These are phyloP conservation scores for Silene latifolia DNA, from an alignment of 148 eudicot genomes.

Conservation along the genomic window DNA sequence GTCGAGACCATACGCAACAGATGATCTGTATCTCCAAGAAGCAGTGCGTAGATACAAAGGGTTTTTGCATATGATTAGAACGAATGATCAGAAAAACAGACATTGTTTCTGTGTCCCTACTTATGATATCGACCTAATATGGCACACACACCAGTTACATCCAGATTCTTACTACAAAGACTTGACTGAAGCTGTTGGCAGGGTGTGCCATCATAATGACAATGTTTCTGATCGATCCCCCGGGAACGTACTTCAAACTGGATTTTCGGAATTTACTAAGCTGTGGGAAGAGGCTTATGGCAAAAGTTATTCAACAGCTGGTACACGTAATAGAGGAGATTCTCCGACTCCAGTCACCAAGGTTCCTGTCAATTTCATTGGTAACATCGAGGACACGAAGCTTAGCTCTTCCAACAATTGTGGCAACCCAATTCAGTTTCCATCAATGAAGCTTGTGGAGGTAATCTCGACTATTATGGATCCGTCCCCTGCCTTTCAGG, in stretches of 20 bases:
- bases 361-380: background rate
- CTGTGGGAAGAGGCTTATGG: slow-evolving; percentile 72
- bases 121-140: slow-evolving; percentile 87
- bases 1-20: slow-evolving; percentile 51
- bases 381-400: background rate
- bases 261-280: slow-evolving; percentile 66
- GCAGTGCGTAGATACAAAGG: slow-evolving; percentile 92
- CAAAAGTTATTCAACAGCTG: slow-evolving; percentile 79
- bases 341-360: slow-evolving; percentile 54
- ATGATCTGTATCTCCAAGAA: slow-evolving; percentile 55
- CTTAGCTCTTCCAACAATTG: background rate
- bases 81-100: slow-evolving; percentile 52
- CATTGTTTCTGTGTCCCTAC: slow-evolving; percentile 71
- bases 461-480: background rate
- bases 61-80: slow-evolving; percentile 67
- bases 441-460: background rate
- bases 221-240: slow-evolving; percentile 72
- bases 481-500: too few species aligned
- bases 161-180: slow-evolving; percentile 68
- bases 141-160: slow-evolving; percentile 89
- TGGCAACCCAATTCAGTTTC: background rate
- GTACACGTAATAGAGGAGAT: slow-evolving; percentile 69
- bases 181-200: slow-evolving; percentile 46
- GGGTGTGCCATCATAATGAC: slow-evolving; percentile 84
- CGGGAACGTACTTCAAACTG: slow-evolving; percentile 61